Evolutionary conservation across 2,329 filamentous ascomycete genomes (phyloP), one percentile per base, ranked within the genome.

Genomic region (Fusarium annulatum): DNA sequence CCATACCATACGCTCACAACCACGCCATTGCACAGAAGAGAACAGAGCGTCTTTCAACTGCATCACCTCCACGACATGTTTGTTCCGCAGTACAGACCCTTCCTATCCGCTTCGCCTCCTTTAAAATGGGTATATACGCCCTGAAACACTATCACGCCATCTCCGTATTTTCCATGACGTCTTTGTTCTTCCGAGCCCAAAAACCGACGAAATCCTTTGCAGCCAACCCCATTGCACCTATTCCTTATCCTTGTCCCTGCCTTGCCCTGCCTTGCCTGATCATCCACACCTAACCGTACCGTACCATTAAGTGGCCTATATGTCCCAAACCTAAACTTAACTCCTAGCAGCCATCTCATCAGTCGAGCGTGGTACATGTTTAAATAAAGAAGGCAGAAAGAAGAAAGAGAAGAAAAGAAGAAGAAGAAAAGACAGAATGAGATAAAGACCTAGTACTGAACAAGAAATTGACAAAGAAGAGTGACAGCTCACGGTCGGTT

Each of bases 101-200:
- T 67, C 59, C 42, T 64, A 23, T 55, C 64, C 57, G 43, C 57
- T 52, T 61, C 68, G 53, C 64, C 51, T 75, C 64, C 59, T 71
- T 73, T 70, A 69, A 80, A 79, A 77, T 78, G 79, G 79, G 79
- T 80, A 80, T 80, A 80, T 79, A 78, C 79, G 67, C 71, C 78
- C 69, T 62, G 36, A 71, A 78, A 73, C 67, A 76, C 67, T 71
- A 67, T 59, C 71, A 42, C 67, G 61, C 73, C 71, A 38, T 52
- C 64, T 36, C 52, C 62, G 36, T 42, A 42, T 62, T 52, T 45
- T 46, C 51, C 62, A 56, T 69, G 45, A 49, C 61, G 41, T 61
- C 53, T 51, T 41, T 38, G 57, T 58, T 51, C 52, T 61, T 67
- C 63, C 46, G 64, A 55, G 65, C 61, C 51, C 49, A 36, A 52